phyloP scores from a whole-genome alignment of 768 basidiomycete genomes.

The Leccinum broughii region DNA sequence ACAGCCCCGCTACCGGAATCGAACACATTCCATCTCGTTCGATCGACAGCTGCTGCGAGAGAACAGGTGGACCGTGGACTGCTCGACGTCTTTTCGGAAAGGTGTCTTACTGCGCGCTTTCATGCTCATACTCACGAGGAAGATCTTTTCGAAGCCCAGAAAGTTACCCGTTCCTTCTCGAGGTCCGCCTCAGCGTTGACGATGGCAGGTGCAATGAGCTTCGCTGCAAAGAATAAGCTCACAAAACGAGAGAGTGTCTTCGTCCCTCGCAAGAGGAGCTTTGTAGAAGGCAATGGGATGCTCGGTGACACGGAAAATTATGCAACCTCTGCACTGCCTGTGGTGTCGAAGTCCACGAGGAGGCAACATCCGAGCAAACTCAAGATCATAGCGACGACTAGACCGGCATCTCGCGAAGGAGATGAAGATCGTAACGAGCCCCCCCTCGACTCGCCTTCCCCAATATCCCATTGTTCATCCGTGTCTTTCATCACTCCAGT shows the following conservation, averaged over 20 bases:
- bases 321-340: neutral
- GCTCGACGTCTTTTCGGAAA: constrained; percentile 77
- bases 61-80: constrained; percentile 75
- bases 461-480: constrained; percentile 42
- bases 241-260: constrained; percentile 71
- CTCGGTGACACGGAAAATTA: constrained; percentile 20
- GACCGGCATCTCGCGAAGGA: constrained; percentile 21
- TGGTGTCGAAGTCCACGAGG: constrained; percentile 19
- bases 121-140: constrained; percentile 63
- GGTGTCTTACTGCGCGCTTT: constrained; percentile 65
- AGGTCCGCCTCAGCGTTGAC: constrained; percentile 61
- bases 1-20: constrained; percentile 48
- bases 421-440: constrained; percentile 27
- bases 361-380: constrained; percentile 30
- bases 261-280: constrained; percentile 58
- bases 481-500: constrained; percentile 28
- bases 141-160: constrained; percentile 59
- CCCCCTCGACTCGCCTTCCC: constrained; percentile 36
- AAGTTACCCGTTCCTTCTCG: constrained; percentile 45
- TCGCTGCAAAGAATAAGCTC: constrained; percentile 56
- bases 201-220: constrained; percentile 54
- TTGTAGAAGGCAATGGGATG: constrained; percentile 32
- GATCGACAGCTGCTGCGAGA: constrained; percentile 65
- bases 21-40: constrained; percentile 63
- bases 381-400: constrained; percentile 28